Evolutionary conservation across 2,329 filamentous ascomycete species (phyloP).

Genomic region (Sporothrix mexicana): DNA sequence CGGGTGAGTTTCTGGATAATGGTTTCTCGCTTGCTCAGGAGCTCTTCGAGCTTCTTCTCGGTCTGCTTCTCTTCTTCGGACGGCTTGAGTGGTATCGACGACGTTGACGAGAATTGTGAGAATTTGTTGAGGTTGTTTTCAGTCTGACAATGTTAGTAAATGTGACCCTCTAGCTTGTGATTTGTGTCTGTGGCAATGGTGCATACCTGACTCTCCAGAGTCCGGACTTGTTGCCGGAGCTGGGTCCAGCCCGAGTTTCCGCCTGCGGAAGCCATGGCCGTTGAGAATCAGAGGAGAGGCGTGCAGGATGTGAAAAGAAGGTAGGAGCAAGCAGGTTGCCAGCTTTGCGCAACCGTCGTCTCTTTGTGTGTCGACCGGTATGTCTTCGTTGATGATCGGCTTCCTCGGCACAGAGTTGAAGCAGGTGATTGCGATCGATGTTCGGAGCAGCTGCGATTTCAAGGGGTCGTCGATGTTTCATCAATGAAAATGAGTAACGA

Average conservation of each 20-base stretch:
- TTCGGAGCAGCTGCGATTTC: neutral
- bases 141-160: constrained; percentile 61
- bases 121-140: constrained; percentile 84
- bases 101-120: constrained; percentile 83
- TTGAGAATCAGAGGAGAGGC: too few relatives aligned
- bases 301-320: neutral
- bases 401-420: neutral
- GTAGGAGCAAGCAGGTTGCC: neutral
- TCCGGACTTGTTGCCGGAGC: constrained; percentile 87
- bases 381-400: constrained; percentile 10
- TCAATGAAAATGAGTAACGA: neutral
- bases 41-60: constrained; percentile 80
- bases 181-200: neutral
- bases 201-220: constrained; percentile 84
- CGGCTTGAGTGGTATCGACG: constrained; percentile 80
- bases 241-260: constrained; percentile 79
- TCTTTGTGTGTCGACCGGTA: neutral
- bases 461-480: neutral
- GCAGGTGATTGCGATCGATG: neutral
- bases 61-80: constrained; percentile 82
- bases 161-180: neutral
- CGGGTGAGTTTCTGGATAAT: constrained; percentile 83
- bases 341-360: neutral
- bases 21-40: constrained; percentile 82
- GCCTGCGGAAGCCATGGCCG: constrained; percentile 36